Conservation (phyloP, 495 filamentous ascomycete species). For the Penicillium nucicola region DNA sequence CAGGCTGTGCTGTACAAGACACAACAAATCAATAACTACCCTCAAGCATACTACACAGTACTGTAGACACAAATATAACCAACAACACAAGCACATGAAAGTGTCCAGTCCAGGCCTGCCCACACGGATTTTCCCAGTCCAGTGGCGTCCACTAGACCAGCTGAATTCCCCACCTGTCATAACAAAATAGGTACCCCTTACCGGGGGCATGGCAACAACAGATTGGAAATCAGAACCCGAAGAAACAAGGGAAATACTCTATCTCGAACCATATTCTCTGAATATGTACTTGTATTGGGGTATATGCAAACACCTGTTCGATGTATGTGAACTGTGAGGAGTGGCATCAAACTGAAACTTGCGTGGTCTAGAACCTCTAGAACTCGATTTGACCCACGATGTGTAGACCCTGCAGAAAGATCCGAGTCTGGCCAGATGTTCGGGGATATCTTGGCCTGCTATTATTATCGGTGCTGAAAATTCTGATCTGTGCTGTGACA, state of each 20-base stretch:
- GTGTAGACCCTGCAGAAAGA: background rate
- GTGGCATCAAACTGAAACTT: constrained; percentile 2
- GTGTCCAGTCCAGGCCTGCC: constrained; percentile 10
- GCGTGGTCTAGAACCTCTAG: constrained; percentile 5
- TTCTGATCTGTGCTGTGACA: background rate
- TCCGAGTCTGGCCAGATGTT: no score
- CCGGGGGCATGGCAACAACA: background rate
- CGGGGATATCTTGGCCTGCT: no score
- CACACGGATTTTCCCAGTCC: constrained; percentile 12
- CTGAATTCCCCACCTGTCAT: constrained; percentile 11
- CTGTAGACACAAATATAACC: background rate
- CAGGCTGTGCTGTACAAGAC: no score
- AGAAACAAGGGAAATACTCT: background rate
- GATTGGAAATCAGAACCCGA: background rate
- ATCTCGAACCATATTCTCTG: background rate
- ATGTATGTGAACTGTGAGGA: background rate
- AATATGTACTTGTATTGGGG: no score
- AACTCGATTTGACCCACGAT: constrained; percentile 1
- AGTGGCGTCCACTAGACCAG: constrained; percentile 17
- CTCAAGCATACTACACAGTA: no score
- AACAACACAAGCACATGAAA: background rate
- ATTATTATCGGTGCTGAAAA: background rate
- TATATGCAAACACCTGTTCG: background rate
- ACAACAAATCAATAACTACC: no score
- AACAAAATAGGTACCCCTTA: constrained; percentile 7